Base-by-base conservation (phyloP, 495 filamentous ascomycete genomes). In the Talaromyces ruber region DNA sequence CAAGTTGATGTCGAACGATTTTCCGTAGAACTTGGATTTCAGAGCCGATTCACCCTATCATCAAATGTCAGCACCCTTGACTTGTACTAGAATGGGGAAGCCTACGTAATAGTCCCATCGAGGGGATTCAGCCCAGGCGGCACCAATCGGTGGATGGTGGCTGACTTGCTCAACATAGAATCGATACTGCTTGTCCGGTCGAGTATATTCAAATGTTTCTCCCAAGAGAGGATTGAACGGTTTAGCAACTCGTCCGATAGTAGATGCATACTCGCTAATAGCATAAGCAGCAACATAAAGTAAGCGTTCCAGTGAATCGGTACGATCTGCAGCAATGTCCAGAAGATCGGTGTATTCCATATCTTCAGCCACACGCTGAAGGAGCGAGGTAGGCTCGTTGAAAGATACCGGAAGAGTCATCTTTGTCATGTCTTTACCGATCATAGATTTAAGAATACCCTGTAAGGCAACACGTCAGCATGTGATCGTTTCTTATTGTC, bases 371-470 rank as follows among this genome's bases (percentile, higher is more conserved):
- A 96, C 92, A 69, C 94, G 90, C 68, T 98, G 92, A 22, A 98
- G 83, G n/a, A 98, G 77, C 18, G 94, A 98, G 11, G 94, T 98
- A 12, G 95, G 95, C 74, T 98, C 94, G 72, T 98, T 98, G 79
- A 98, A 98, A 11, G 94, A 97, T 5, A 98, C 94, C 0, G 94
- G 94, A 4, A 98, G 81, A 2, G 94, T 98, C 94, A 98, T 98
- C 77, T 92, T 97, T 21, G 94, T 98, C 94, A 98, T 98, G 71
- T 98, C 94, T 72, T 98, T 98, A 61, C 94, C 94, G 68, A 98
- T 96, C 94, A 98, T 98, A 45, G 94, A 98, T 79, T 98, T 98
- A 55, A 98, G 75, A 64, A 98, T 97, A 62, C 88, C 87, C 93
- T 98, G 63, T 34, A 59, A n/a, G 11, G 56, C 7, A 28, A 28